Evolutionary conservation across 768 basidiomycete genomes (phyloP).

Genomic region (Omphalotus guepiniiformis): DNA sequence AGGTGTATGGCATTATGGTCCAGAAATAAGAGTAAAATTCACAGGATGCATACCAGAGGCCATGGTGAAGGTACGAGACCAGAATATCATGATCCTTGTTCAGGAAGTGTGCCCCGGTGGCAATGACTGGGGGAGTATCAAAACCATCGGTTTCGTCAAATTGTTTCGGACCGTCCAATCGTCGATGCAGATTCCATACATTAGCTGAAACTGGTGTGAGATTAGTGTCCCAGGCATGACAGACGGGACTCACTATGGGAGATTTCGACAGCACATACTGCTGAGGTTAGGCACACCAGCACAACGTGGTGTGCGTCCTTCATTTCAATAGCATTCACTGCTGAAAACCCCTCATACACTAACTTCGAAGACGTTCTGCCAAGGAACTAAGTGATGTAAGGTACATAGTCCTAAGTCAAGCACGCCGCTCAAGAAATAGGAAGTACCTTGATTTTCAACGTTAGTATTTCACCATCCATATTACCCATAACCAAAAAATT

Average conservation of each 20-base stretch:
- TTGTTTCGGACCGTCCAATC: neutral
- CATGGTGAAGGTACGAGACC: neutral
- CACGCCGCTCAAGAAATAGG: neutral
- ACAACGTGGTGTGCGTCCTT: no score
- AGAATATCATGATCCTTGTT: neutral
- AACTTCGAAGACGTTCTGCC: neutral
- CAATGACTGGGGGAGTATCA: neutral
- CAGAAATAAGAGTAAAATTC: neutral
- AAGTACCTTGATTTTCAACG: neutral
- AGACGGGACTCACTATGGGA: neutral
- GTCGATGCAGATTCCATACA: no score
- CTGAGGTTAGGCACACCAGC: neutral
- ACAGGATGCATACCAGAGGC: neutral
- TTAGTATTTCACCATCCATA: neutral
- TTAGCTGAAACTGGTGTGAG: no score
- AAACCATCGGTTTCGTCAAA: neutral
- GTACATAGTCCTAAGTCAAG: neutral
- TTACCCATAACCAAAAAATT: neutral
- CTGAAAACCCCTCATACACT: no score
- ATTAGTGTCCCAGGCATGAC: neutral
- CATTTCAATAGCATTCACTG: no score
- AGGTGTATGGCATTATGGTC: neutral
- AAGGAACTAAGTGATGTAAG: neutral
- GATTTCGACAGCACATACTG: neutral
- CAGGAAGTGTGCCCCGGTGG: neutral